These are phyloP conservation scores for Potentilla sterilis DNA, from an alignment of 306 rosid species.

Conservation along the genomic window DNA sequence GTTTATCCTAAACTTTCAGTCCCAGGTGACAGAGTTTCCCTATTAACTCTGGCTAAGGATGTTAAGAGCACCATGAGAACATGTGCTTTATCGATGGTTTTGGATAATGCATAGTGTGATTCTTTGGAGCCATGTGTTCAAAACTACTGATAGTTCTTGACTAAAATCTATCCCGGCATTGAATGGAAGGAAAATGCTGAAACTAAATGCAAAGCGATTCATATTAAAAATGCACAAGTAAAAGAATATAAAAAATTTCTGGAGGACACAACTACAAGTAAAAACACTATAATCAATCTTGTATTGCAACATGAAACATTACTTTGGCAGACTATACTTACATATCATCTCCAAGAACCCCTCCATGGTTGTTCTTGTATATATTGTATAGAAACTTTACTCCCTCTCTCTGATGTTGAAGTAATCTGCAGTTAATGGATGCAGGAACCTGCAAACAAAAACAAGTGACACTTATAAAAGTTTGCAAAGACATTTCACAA, in stretches of 20 bases:
- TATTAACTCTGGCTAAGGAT: background rate
- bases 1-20: background rate
- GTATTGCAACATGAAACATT: background rate
- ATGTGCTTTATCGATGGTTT: background rate
- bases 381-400: slow-evolving; percentile 69
- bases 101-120: background rate
- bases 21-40: background rate
- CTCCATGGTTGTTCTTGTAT: slow-evolving; percentile 85
- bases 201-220: background rate
- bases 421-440: slow-evolving; percentile 86
- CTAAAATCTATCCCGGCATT: background rate
- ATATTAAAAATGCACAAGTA: background rate
- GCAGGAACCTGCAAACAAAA: slow-evolving; percentile 69
- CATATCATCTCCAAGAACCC: slow-evolving; percentile 99
- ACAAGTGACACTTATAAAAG: background rate
- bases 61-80: background rate
- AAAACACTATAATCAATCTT: background rate
- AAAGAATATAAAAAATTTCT: background rate
- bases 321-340: slow-evolving; percentile 30
- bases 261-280: slow-evolving; percentile 11
- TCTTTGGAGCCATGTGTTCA: background rate
- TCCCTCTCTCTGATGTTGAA: slow-evolving; percentile 85
- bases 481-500: background rate
- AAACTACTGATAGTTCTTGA: background rate
- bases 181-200: slow-evolving; percentile 3